Base-by-base conservation (phyloP, 2,329 filamentous ascomycete species). In the Claviceps monticola region DNA sequence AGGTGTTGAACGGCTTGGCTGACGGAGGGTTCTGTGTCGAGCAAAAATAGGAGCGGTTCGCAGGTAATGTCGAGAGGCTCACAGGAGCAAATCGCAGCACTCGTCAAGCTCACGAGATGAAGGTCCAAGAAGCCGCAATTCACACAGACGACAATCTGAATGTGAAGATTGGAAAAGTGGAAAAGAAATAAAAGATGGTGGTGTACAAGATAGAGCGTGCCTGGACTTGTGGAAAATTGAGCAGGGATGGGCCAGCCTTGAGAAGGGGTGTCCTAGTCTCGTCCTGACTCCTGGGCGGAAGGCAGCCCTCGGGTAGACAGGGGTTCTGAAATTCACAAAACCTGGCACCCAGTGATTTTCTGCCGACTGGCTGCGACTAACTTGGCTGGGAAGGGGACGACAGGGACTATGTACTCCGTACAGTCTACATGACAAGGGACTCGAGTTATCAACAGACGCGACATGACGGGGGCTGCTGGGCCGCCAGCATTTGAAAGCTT, bases 171-270 rank as follows among this genome's bases (percentile, higher is more conserved):
- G 42, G 41, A 37, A n/a, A 49, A 16, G 21, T 43, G 41, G 41
- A 42, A 54, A 51, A 50, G 46, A 46, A 42, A 52, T 29, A 43
- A 49, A 55, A 48, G 38, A 51, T 43, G 34, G 44, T 51, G 48
- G 44, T 51, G 48, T 46, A 36, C n/a, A 34, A 34, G 9, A 11
- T 34, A 23, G 48, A 37, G 36, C 36, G 36, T 44, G 46, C 42
- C 43, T 51, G 36, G 49, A 38, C 39, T 8, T 41, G 48, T 49
- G 47, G 52, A 52, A 51, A 50, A 39, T 23, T 23, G 46, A 44
- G 43, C 52, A 54, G 52, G 52, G 48, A 54, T 50, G 44, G 21
- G 26, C 46, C 47, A 51, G 50, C 36, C 52, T 51, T 48, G 42
- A 45, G 49, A 50, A 50, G 51, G 52, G 34, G 50, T 21, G 14